Base-by-base conservation (phyloP, 2,329 filamentous ascomycete species). In the Claviceps lovelessii region DNA sequence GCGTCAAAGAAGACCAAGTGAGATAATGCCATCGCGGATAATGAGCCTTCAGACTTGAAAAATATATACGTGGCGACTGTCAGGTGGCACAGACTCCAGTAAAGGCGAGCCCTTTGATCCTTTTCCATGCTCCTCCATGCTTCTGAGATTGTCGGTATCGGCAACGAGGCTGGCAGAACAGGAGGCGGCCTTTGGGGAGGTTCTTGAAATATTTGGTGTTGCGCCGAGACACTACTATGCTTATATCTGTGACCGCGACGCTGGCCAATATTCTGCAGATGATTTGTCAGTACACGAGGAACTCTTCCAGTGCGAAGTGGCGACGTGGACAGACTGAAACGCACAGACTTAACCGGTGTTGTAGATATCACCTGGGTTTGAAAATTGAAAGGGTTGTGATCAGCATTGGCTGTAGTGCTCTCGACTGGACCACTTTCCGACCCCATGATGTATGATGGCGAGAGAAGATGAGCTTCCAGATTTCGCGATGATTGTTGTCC, bases 211-310 rank as follows among this genome's bases (percentile, higher is more conserved):
- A 97, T 94, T 69, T 96, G 90, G 67, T 97, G 90, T 63, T 84
- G 81, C 8, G 81, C 73, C 23, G 88, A 95, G 55, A 98, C 86
- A 67, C 88, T 95, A 68, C 88, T 94, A 73, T 97, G 91, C 67
- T 96, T 95, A 77, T 98, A 98, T 68, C 93, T 90, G 74, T 98
- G 93, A 58, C 93, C 93, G 58, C 91, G 85, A 60, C 93, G 83
- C 70, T 95, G 88, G 59, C 90, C 90, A 59, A 96, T 82, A 62
- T 89, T 91, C 85, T 94, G 54, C 8, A 37, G 23, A 48, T 8
- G 9, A 23, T 17, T 17, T 55, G 54, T 52, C 31, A 35, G 44
- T 31, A 19, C 5, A 33, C 15, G 53, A 48, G 41, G 49, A 29
- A 42, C 13, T 41, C 49, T 41, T 13, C 23, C 28, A 45, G 54